Percentiles rank a stretch among this genome's conserved stretches.
These are phyloP conservation scores for Didymella keratinophila DNA, from an alignment of 2,329 filamentous ascomycete species.

Conservation along the genomic window DNA sequence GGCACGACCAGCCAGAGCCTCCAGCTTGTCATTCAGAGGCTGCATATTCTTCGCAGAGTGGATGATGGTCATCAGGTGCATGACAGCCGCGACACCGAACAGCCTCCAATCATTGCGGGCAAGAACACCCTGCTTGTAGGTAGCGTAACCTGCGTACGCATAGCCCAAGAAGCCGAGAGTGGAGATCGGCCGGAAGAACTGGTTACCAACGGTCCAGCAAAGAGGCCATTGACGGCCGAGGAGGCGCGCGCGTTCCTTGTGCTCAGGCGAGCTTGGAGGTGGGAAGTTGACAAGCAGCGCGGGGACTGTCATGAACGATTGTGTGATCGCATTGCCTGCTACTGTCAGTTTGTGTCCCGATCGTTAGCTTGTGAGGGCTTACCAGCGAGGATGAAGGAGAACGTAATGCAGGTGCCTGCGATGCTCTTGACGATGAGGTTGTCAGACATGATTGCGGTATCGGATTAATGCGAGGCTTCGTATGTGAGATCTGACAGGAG, in stretches of 20 bases:
- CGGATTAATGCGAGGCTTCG: background rate
- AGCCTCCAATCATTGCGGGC: conserved; percentile 56
- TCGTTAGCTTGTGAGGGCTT: conserved; percentile 9
- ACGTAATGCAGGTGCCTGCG: conserved; percentile 56
- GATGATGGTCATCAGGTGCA: conserved; percentile 58
- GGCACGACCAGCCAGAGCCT: conserved; percentile 49
- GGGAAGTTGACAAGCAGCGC: conserved; percentile 59
- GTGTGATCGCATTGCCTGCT: conserved; percentile 61
- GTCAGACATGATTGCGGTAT: conserved; percentile 39
- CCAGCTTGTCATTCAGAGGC: conserved; percentile 59
- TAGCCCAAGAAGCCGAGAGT: conserved; percentile 60
- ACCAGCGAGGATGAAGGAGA: conserved; percentile 61
- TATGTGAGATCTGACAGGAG: background rate
- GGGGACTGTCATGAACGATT: conserved; percentile 62
- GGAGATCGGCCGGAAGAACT: conserved; percentile 62
- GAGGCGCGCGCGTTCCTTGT: conserved; percentile 54
- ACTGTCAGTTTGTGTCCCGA: conserved; percentile 5
- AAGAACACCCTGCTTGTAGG: conserved; percentile 40
- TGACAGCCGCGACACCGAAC: conserved; percentile 54
- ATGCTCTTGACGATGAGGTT: conserved; percentile 50
- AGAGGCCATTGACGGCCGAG: conserved; percentile 60
- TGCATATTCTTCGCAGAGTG: conserved; percentile 62
- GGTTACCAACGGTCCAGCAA: conserved; percentile 61
- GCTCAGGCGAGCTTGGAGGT: conserved; percentile 50
- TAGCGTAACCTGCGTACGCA: conserved; percentile 53